phyloP scores from a whole-genome alignment of 2,329 filamentous ascomycete species.

The Pyrenophora tritici-repentis region DNA sequence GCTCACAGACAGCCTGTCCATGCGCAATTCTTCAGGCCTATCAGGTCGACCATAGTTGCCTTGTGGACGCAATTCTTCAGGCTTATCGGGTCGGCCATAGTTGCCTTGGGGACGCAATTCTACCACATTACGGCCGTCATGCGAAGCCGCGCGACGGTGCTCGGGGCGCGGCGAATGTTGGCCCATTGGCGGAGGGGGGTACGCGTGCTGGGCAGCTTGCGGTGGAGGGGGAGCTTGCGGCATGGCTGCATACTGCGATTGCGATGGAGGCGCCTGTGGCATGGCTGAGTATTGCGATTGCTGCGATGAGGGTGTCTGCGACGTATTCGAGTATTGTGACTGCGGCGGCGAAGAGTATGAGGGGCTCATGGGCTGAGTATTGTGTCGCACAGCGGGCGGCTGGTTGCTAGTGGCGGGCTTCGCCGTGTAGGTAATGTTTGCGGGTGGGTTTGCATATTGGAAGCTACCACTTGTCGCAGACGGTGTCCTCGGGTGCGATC shows the following conservation, averaged over 20 bases:
- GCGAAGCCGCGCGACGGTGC: constrained; percentile 32
- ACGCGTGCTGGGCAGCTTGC: constrained; percentile 25
- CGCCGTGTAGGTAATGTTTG: constrained; percentile 51
- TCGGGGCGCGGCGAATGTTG: constrained; percentile 32
- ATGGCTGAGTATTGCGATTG: constrained; percentile 4
- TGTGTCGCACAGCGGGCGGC: constrained; percentile 36
- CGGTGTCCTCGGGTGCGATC: constrained; percentile 19
- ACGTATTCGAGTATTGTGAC: constrained; percentile 3
- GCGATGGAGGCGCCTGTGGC: background rate
- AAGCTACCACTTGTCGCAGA: constrained; percentile 22
- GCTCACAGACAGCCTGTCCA: constrained; percentile 55
- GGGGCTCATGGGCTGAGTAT: constrained; percentile 28
- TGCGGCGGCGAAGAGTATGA: constrained; percentile 19
- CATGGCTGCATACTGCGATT: background rate
- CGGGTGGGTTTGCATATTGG: constrained; percentile 50
- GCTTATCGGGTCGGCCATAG: constrained; percentile 33
- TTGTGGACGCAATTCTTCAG: constrained; percentile 47
- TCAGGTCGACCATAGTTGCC: constrained; percentile 36
- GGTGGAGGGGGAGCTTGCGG: constrained; percentile 22
- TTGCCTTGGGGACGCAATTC: constrained; percentile 49
- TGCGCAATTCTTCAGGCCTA: constrained; percentile 48
- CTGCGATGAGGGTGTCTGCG: constrained; percentile 1
- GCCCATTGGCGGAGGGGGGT: constrained; percentile 41
- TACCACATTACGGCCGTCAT: constrained; percentile 45
- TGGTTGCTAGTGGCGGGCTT: constrained; percentile 36